A percentile compares a stretch with the other conserved stretches of the same genome.
Evolutionary conservation across 1,284 basidiomycete genomes (phyloP).

Genomic region (Wolfiporia cocos): DNA sequence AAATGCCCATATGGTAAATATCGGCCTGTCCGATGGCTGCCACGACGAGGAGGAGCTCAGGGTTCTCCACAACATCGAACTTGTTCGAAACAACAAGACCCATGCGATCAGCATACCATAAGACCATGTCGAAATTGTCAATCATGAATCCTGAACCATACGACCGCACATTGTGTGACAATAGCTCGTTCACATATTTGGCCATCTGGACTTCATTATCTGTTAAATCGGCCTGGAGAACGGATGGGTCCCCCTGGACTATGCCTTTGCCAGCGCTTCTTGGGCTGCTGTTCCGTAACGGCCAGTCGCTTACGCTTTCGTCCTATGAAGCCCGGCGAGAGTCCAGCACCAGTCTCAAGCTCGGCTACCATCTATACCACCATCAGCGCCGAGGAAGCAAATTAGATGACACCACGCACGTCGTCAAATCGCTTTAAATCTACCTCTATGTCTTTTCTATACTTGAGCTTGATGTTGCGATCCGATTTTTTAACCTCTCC

Average conservation of each 20-base stretch:
- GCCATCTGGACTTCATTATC: conserved; percentile 5
- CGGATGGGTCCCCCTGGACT: background rate
- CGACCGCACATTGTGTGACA: conserved; percentile 5
- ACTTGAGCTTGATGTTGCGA: background rate
- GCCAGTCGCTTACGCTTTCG: background rate
- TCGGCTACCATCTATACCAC: too few relatives aligned
- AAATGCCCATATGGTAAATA: background rate
- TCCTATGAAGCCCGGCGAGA: background rate
- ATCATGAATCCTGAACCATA: conserved; percentile 17
- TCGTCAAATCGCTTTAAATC: background rate
- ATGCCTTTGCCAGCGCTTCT: background rate
- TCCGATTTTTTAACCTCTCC: background rate
- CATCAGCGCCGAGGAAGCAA: too few relatives aligned
- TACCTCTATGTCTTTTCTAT: background rate
- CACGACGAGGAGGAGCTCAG: conserved; percentile 15
- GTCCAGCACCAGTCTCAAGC: too few relatives aligned
- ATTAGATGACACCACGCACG: background rate
- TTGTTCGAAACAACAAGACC: conserved; percentile 11
- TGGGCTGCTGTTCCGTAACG: background rate
- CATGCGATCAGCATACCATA: conserved; percentile 22
- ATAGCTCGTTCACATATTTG: conserved; percentile 7
- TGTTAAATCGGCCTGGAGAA: background rate
- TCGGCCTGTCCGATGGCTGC: conserved; percentile 4
- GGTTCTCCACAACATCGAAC: conserved; percentile 15
- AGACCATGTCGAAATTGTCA: conserved; percentile 10